Evolutionary conservation across 1,284 basidiomycete genomes (phyloP), one percentile per base, ranked within the genome.

Genomic region (Boletus holoroseus): DNA sequence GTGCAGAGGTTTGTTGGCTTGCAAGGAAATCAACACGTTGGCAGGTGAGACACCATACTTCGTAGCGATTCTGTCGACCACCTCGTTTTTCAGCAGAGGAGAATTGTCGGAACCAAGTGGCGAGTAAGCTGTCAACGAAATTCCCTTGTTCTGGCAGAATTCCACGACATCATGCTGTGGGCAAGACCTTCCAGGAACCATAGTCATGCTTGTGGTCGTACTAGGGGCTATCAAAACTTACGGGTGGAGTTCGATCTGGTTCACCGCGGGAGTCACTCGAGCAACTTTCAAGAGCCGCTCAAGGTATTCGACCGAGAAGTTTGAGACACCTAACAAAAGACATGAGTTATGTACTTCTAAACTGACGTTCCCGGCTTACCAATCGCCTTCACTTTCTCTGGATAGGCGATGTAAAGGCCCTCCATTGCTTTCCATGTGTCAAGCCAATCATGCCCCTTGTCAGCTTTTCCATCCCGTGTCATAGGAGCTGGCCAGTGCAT

Each of bases 381-480:
- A 58, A 91, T 90, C 1, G 86, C 85, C 61, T 77, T 81, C 59
- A 87, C 68, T 69, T 88, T 88, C 24, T 84, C 75, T 7, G 80
- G 81, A 63, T 83, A 63, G 40, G 71, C 76, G 59, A 80, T 76
- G 71, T 81, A 76, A 34, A 89, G 62, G 58, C 76, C 77, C 68
- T 88, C 85, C 81, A 91, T 87, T 53, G 76, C 71, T 55, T 78
- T 81, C 91, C 91, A 94, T 7, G 89, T 88, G 59, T 91, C 75
- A 44, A 82, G 69, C 82, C 82, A 85, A 66, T 82, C 77, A 53
- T 75, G 60, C 60, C 72, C 67, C 65, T 73, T 79, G 59, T 79
- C 78, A 22, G 81, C 69, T 54, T 73, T 73, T 38, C 71, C 67
- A 50, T 73, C 75, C 53, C 62, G 56, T 28, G 68, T 76, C 81